Evolutionary conservation across 2,329 filamentous ascomycete species (phyloP), one percentile per base, ranked within the genome.

Genomic region (Fusarium clavum): DNA sequence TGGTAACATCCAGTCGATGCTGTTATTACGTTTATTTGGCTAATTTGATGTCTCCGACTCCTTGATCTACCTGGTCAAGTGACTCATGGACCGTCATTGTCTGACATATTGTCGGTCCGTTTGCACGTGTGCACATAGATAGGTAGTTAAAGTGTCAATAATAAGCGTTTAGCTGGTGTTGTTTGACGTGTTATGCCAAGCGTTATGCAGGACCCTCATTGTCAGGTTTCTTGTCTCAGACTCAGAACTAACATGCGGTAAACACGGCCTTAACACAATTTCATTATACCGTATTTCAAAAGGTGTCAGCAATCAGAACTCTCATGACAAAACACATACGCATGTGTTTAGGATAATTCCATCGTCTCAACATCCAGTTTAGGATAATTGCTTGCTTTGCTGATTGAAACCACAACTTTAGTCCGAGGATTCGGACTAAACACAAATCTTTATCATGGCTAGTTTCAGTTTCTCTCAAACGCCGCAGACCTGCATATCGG

Each of bases 351-450:
- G 45, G 52, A 40, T 58, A 22, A 57, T 47, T 62, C n/a, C 45
- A 46, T 56, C 52, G 45, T 61, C 34, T 38, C 41, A 43, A 40
- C 53, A 30, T 29, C 32, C 29, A 22, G 38, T 53, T 51, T 54
- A 22, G 43, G n/a, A 38, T 34, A 54, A 5, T 25, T 40, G 18
- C 10, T 51, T 27, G 44, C 10, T 51, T 29, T 49, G 51, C 48
- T 53, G 40, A 43, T 57, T 51, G 24, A 56, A 22, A n/a, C 41
- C n/a, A 27, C 38, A 18, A 40, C 13, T 18, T 66, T 61, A 25
- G 57, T 67, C 71, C 67, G 62, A 29, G 24, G 24, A 25, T 25
- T 46, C 73, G 73, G 73, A 70, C 57, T 27, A 63, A 57, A 45
- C 25, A 71, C 56, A 27, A 63, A 45, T 40, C 25, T 27, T 40